phyloP scores from a whole-genome alignment of 225 moss, liverwort and hornwort species.

The Pseudoscleropodium purum region DNA sequence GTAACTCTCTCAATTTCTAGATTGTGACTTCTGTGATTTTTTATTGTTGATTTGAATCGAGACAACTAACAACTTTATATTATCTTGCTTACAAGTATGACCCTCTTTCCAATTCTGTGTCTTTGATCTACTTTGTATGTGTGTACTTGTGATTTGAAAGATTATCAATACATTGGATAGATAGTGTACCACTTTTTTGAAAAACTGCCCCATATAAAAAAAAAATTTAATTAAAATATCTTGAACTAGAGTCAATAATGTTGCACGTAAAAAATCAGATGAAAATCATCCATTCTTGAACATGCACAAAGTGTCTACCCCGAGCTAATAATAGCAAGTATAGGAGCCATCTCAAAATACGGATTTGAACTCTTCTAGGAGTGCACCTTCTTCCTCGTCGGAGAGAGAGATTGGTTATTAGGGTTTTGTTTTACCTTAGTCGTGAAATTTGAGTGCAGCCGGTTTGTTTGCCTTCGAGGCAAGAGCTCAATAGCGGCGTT shows the following conservation, averaged over 20 bases:
- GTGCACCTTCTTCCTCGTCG: not conserved
- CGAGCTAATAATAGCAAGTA: not conserved
- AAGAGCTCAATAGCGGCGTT: not conserved
- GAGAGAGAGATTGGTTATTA: not conserved
- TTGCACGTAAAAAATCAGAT: not conserved
- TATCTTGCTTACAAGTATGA: not conserved
- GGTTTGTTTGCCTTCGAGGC: not conserved
- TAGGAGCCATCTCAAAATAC: not conserved
- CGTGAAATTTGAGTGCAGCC: not conserved
- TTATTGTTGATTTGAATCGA: not conserved
- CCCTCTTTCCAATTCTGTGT: not conserved
- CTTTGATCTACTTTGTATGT: not conserved
- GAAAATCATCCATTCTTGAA: not conserved
- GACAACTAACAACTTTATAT: not conserved
- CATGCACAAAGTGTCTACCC: not conserved
- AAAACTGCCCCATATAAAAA: not conserved
- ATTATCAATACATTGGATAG: not conserved
- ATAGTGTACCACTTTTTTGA: not conserved
- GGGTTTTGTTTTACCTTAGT: not conserved
- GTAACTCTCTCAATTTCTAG: not conserved
- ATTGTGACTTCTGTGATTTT: not conserved
- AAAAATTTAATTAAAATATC: too few relatives aligned
- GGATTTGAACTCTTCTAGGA: not conserved
- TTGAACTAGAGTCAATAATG: not conserved
- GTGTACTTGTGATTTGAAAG: not conserved